Evolutionary conservation across 805 yeast genomes (phyloP).

Genomic region (Zygosaccharomyces rouxii): DNA sequence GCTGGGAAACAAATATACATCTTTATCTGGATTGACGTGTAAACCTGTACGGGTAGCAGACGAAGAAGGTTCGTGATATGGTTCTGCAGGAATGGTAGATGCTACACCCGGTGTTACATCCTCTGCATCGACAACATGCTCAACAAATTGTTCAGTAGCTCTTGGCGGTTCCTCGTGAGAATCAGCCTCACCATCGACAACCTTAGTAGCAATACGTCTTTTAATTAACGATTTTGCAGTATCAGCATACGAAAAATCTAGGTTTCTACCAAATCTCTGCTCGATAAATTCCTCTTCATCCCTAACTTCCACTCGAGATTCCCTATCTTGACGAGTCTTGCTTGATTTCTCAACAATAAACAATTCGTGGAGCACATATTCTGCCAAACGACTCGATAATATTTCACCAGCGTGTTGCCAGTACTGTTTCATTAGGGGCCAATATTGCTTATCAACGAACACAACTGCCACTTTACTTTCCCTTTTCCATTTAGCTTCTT

Average conservation of each 20-base stretch:
- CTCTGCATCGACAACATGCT: constrained; percentile 9
- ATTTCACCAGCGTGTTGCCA: constrained; percentile 99
- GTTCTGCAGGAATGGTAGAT: constrained; percentile 31
- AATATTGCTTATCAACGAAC: constrained; percentile 62
- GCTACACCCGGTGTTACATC: constrained; percentile 1
- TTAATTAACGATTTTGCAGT: constrained; percentile 73
- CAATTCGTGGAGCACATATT: constrained; percentile 68
- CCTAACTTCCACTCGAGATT: constrained; percentile 21
- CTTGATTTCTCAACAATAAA: constrained; percentile 35
- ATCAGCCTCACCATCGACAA: constrained; percentile 40
- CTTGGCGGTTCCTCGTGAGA: constrained; percentile 10
- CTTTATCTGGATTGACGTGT: constrained; percentile 43
- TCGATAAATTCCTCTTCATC: constrained; percentile 70
- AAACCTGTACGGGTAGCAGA: constrained; percentile 5
- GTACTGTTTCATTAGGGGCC: constrained; percentile 68
- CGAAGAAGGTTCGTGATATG: constrained; percentile 16
- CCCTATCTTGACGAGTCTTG: constrained; percentile 10
- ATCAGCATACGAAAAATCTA: constrained; percentile 69
- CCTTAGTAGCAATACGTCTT: constrained; percentile 67
- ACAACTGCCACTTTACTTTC: constrained; percentile 74
- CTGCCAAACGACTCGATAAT: constrained; percentile 85
- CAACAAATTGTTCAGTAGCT: constrained; percentile 6
- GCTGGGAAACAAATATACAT: constrained; percentile 78
- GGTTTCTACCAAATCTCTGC: constrained; percentile 84
- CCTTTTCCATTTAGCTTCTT: constrained; percentile 54